phyloP scores from a whole-genome alignment of 768 basidiomycete genomes.

The Tulasnella sp. region DNA sequence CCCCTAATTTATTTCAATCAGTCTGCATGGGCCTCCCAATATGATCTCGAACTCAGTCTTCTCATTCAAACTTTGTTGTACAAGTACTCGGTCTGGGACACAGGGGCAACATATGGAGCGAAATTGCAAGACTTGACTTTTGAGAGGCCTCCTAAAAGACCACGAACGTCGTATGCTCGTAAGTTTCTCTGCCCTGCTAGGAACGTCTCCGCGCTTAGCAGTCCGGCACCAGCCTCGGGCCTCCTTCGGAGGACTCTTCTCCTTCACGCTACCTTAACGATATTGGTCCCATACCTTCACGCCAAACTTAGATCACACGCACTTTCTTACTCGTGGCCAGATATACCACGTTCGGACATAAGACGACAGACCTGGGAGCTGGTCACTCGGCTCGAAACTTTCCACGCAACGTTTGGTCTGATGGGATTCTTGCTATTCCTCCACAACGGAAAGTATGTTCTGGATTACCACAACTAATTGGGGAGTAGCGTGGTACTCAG shows the following conservation, averaged over 20 bases:
- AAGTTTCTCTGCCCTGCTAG: neutral
- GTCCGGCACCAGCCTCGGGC: conserved; percentile 51
- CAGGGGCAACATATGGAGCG: conserved; percentile 77
- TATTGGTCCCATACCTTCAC: conserved; percentile 75
- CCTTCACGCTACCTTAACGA: conserved; percentile 66
- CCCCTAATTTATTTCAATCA: conserved; percentile 35
- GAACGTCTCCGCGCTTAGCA: conserved; percentile 10
- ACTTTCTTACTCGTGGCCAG: conserved; percentile 84
- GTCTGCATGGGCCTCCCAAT: conserved; percentile 56
- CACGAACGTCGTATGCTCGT: conserved; percentile 42
- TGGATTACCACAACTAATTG: neutral
- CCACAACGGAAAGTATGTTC: conserved; percentile 73
- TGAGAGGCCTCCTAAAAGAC: conserved; percentile 28
- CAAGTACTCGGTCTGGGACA: conserved; percentile 78
- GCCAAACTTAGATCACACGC: conserved; percentile 69
- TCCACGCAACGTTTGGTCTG: conserved; percentile 59
- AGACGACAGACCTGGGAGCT: conserved; percentile 70
- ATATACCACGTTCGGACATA: conserved; percentile 74
- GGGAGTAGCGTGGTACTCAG: neutral
- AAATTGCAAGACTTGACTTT: conserved; percentile 77
- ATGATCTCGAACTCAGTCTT: conserved; percentile 72
- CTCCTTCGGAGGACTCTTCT: conserved; percentile 59
- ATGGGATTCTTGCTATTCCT: conserved; percentile 80
- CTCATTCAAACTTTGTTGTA: conserved; percentile 69
- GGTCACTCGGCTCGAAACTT: conserved; percentile 63